Conservation (phyloP, 2,329 filamentous ascomycete genomes). For the Parastagonospora avenae region DNA sequence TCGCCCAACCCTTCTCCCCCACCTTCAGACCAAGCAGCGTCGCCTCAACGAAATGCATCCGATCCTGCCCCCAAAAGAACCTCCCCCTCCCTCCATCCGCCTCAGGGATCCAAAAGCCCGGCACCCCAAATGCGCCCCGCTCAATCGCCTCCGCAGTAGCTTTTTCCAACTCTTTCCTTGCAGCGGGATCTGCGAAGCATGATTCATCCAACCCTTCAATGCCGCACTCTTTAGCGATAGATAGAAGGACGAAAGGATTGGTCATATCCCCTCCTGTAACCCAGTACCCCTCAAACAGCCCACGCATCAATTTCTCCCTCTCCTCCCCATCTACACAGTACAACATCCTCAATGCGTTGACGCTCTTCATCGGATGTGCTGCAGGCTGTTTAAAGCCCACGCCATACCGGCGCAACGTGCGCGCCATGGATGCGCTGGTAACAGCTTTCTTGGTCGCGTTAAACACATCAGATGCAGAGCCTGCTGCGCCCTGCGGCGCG, state of each 20-base stretch:
- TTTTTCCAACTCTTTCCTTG: constrained; percentile 30
- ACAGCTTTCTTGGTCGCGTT: constrained; percentile 43
- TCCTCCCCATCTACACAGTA: constrained; percentile 28
- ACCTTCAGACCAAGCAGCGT: constrained; percentile 19
- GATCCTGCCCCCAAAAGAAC: constrained; percentile 45
- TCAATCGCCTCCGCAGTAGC: constrained; percentile 36
- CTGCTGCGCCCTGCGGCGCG: constrained; percentile 43
- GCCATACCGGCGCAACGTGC: constrained; percentile 36
- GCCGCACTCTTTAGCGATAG: constrained; percentile 31
- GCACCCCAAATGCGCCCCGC: constrained; percentile 43
- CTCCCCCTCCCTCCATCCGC: constrained; percentile 21
- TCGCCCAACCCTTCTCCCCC: constrained; percentile 10
- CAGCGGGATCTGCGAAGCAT: constrained; percentile 21
- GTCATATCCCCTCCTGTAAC: constrained; percentile 36
- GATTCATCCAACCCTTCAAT: constrained; percentile 12
- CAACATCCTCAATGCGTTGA: constrained; percentile 38
- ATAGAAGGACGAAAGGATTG: constrained; percentile 24
- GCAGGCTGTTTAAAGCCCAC: constrained; percentile 39
- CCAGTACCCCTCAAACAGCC: constrained; percentile 42
- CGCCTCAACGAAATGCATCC: constrained; percentile 46
- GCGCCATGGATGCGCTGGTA: constrained; percentile 30
- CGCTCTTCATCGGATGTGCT: constrained; percentile 39
- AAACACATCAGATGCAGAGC: constrained; percentile 43
- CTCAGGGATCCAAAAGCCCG: constrained; percentile 40
- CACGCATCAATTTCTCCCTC: constrained; percentile 24